phyloP scores from a whole-genome alignment of 148 eudicot species.

The Nyssa sinensis region DNA sequence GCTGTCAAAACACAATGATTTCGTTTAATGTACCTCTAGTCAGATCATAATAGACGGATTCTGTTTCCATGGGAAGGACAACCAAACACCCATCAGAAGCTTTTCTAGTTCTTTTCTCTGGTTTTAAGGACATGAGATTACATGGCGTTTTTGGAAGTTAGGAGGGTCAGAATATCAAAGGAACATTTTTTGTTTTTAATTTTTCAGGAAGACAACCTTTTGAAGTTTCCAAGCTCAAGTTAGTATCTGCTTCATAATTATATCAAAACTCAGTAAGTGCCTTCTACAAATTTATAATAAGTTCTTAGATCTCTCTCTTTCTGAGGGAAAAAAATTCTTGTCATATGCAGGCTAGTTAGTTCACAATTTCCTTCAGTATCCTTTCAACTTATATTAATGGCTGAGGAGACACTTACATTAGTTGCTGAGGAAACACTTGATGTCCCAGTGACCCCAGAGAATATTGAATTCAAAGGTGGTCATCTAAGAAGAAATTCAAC shows the following conservation, averaged over 20 bases:
- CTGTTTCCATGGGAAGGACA: background rate
- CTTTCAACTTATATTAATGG: constrained; percentile 1
- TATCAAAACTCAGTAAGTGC: background rate
- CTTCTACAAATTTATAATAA: background rate
- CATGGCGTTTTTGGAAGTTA: background rate
- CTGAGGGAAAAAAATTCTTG: background rate
- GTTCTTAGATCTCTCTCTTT: background rate
- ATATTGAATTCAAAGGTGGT: constrained; percentile 4
- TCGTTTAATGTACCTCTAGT: background rate
- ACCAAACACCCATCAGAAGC: background rate
- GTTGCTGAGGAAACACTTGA: constrained; percentile 4
- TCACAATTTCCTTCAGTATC: background rate
- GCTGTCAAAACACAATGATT: background rate
- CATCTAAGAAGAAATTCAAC: constrained; percentile 24
- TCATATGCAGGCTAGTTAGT: constrained; percentile 5
- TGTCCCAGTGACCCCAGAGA: constrained; percentile 19
- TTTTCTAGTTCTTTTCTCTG: background rate
- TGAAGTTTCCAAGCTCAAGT: background rate
- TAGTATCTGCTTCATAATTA: background rate
- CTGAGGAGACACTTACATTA: background rate
- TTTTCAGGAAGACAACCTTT: background rate
- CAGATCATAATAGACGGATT: background rate
- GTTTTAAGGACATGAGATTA: background rate
- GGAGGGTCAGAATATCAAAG: background rate
- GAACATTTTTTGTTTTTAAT: background rate